Base-by-base conservation (phyloP, 2,329 filamentous ascomycete species). In the Talaromyces funiculosus region DNA sequence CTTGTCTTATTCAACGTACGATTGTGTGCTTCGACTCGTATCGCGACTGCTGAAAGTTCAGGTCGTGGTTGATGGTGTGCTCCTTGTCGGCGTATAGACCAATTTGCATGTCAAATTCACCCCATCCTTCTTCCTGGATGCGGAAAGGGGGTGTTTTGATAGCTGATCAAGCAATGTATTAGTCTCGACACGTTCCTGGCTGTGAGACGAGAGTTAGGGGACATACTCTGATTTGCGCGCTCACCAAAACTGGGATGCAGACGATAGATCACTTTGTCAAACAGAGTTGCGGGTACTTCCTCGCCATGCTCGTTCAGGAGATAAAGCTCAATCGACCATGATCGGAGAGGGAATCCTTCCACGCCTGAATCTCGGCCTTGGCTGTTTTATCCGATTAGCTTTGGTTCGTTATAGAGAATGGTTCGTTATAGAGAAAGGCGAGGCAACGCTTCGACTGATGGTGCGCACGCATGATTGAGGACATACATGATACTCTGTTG, bases 91-190 rank as follows among this genome's bases (percentile, higher is more conserved):
- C 90, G 71, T 87, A 89, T 67, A 95, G 83, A 64, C 90, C 86
- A 70, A 97, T 94, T 53, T 81, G 82, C 86, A 99, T 93, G 73
- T 97, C 94, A 74, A 99, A 99, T 78, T 97, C 94, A 71, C 94
- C 94, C 94, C 94, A 99, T 67, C 94, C 94, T 77, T 97, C 90
- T 77, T 99, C 96, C 65, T 86, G 82, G 76, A 96, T 96, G 66
- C 83, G 84, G 79, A 97, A 99, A 0, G 94, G 94, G 0, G 92
- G 85, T 65, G 89, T 87, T 71, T 87, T 88, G 79, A 96, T 89
- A 24, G 85, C 90, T 94, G 37, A 45, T 57, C 8, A n/a, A 66
- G n/a, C 61, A 38, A 18, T 47, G 55, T 12, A 29, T 61, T 29
- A 63, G 61, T 26, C 14, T 33, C 10, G 1, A 31, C 26, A 45